Base-by-base conservation (phyloP, 805 yeast species). In the Lipomyces kockii region DNA sequence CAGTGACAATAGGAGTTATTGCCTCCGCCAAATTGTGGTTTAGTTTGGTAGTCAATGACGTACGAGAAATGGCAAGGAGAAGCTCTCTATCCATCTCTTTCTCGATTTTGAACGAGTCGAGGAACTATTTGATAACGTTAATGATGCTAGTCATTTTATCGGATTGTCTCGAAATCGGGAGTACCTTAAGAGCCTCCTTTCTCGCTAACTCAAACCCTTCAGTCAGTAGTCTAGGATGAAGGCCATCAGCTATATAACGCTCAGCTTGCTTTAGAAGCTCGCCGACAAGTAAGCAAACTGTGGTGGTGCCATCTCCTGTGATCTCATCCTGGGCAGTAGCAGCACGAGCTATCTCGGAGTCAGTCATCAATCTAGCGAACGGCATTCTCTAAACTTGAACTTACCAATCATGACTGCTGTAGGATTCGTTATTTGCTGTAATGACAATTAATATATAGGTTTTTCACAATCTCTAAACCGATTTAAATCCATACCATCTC, bases 291-390 rank as follows among this genome's bases (percentile, higher is more conserved):
- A 96, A 83, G 57, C 93, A 94, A 63, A 95, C 99, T 1, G 97
- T 90, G 5, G 98, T 94, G 64, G 99, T 95, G 71, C 99, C 99
- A 80, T 95, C 99, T 61, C 99, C 99, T n/a, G 98, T 91, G 77
- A 95, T 92, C 79, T 95, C 99, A 79, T 95, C 99, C 80, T 95
- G 99, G 0, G 99, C 98, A 58, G 97, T 87, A 60, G 99, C 99
- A 14, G 98, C 99, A 72, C 98, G 85, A 2, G 99, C 97, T 62
- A 61, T n/a, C 25, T 14, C n/a, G 17, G 14, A 35, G 34, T 25
- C 17, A 25, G 55, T 12, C 34, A 5, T 2, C 9, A 20, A 22
- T 17, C n/a, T 6, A 14, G 49, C 49, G 4, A 17, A 14, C 7
- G 22, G 22, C 49, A 17, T 43, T 29, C 20, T 17, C 22, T 43